Percentiles rank a stretch among this genome's conserved stretches.
phyloP scores from a whole-genome alignment of 139 green algal species.

The Auxenochlorella pyrenoidosa region DNA sequence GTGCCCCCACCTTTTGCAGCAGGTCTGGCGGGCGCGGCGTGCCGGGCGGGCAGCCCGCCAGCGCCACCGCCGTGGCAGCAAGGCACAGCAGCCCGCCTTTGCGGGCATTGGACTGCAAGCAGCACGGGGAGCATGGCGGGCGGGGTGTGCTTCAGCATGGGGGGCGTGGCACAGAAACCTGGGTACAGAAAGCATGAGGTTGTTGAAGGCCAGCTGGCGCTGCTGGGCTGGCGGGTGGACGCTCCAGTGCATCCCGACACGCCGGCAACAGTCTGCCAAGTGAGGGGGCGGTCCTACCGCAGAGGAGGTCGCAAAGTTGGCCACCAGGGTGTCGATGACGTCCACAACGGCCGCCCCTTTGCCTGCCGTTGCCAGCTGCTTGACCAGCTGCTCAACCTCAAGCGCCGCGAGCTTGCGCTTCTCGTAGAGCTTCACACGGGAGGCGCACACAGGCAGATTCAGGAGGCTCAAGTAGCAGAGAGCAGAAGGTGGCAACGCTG shows the following conservation, averaged over 20 bases:
- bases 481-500: no score
- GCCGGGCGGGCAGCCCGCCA: conserved; percentile 54
- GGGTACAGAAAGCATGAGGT: not conserved
- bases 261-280: no score
- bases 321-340: conserved; percentile 20
- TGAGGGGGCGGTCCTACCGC: not conserved
- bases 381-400: conserved; percentile 72
- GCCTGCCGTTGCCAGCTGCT: conserved; percentile 57
- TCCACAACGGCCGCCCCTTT: conserved; percentile 61
- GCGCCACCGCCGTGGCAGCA: conserved; percentile 89
- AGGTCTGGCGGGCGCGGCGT: conserved; percentile 27
- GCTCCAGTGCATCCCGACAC: no score
- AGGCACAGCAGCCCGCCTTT: conserved; percentile 96
- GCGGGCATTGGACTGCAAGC: conserved; percentile 82
- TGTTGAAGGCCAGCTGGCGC: not conserved
- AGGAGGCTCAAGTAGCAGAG: no score
- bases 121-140: not conserved
- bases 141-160: no score
- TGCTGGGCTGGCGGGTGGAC: not conserved
- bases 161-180: not conserved
- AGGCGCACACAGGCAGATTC: conserved; percentile 66
- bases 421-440: conserved; percentile 88
- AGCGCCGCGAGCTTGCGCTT: conserved; percentile 86
- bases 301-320: conserved; percentile 43
- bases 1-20: conserved; percentile 66